A percentile compares a stretch with the other conserved stretches of the same genome.
Conservation (phyloP, 495 filamentous ascomycete genomes). For the Letharia columbiana region DNA sequence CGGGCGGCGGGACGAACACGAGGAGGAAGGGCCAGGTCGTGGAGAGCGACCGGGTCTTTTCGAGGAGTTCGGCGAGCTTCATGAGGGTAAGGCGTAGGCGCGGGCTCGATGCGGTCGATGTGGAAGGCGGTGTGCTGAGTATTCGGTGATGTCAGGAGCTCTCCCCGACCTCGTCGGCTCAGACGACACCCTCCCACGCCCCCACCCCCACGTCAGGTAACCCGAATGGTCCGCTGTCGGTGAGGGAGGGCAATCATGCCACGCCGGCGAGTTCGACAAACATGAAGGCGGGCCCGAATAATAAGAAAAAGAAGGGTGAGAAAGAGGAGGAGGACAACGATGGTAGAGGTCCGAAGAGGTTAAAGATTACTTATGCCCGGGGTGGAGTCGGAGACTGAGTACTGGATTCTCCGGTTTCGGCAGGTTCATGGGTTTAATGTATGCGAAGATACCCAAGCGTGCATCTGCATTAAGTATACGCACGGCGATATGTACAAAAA, state of each 20-base stretch:
- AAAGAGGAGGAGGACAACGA: slow-evolving; percentile 36
- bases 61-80: slow-evolving; percentile 43
- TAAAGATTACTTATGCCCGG: slow-evolving; percentile 44
- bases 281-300: slow-evolving; percentile 18
- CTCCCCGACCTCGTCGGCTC: slow-evolving; percentile 39
- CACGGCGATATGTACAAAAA: background rate
- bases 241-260: slow-evolving; percentile 24
- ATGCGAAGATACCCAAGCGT: slow-evolving; percentile 12
- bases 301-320: slow-evolving; percentile 44
- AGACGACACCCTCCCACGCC: slow-evolving; percentile 44
- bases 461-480: background rate
- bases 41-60: slow-evolving; percentile 46
- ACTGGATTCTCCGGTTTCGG: background rate
- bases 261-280: slow-evolving; percentile 26
- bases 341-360: slow-evolving; percentile 38
- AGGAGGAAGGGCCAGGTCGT: slow-evolving; percentile 42
- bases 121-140: background rate
- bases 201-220: slow-evolving; percentile 41
- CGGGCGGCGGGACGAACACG: slow-evolving; percentile 26
- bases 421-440: background rate
- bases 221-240: slow-evolving; percentile 28
- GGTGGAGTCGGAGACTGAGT: slow-evolving; percentile 21
- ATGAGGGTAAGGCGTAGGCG: slow-evolving; percentile 38
- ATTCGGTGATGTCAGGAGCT: slow-evolving; percentile 33
- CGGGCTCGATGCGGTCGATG: background rate